Percentiles rank a stretch among this genome's conserved stretches.
phyloP scores from a whole-genome alignment of 495 filamentous ascomycete genomes.

The Aspergillus conjunctus region DNA sequence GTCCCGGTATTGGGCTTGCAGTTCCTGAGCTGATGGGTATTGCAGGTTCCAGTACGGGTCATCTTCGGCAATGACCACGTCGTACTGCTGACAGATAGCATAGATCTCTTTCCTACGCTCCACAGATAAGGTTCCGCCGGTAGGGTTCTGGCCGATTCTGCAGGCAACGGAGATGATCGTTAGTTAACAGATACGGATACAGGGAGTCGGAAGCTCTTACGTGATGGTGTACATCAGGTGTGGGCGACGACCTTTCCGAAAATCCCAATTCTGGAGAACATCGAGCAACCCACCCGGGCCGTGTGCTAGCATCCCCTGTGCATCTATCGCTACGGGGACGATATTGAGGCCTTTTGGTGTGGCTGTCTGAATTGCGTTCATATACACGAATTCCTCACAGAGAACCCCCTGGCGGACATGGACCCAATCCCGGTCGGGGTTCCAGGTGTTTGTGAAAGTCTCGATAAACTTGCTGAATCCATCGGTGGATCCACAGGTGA shows the following conservation, averaged over 20 bases:
- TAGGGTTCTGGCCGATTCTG: slow-evolving; percentile 91
- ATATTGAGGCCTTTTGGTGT: slow-evolving; percentile 70
- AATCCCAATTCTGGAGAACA: slow-evolving; percentile 81
- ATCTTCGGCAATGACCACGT: slow-evolving; percentile 92
- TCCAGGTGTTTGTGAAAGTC: slow-evolving; percentile 73
- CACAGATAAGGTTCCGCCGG: slow-evolving; percentile 69
- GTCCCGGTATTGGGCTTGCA: slow-evolving; percentile 40
- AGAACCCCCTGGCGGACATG: slow-evolving; percentile 69
- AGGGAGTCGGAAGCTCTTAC: slow-evolving; percentile 49
- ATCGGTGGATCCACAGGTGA: slow-evolving; percentile 82
- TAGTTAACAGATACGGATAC: slow-evolving; percentile 9
- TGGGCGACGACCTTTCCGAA: slow-evolving; percentile 67
- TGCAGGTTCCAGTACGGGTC: slow-evolving; percentile 97
- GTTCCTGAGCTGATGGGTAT: slow-evolving; percentile 65
- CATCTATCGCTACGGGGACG: slow-evolving; percentile 72
- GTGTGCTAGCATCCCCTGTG: slow-evolving; percentile 67
- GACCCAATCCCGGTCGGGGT: slow-evolving; percentile 63
- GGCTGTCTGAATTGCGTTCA: slow-evolving; percentile 68
- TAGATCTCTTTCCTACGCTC: slow-evolving; percentile 78
- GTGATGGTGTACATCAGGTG: slow-evolving; percentile 90
- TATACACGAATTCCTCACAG: slow-evolving; percentile 77
- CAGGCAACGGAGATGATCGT: slow-evolving; percentile 7
- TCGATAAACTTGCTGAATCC: slow-evolving; percentile 78
- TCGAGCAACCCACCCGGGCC: slow-evolving; percentile 75
- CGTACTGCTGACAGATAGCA: slow-evolving; percentile 75